Percentiles rank a stretch among this genome's conserved stretches.
phyloP scores from a whole-genome alignment of 768 basidiomycete genomes.

The Mycena olivaceomarginata region DNA sequence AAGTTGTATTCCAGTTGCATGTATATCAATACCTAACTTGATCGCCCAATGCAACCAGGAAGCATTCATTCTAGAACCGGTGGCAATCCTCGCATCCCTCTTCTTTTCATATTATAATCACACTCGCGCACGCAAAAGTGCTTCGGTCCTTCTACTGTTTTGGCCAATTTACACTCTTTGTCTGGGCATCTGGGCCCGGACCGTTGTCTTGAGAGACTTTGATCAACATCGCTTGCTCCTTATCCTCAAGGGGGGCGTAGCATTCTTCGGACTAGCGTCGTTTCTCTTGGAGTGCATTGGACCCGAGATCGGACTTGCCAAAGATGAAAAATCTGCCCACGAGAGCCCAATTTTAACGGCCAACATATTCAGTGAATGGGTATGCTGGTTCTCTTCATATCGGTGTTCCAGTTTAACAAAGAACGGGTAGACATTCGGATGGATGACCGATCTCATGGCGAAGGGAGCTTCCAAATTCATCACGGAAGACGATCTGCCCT shows the following conservation, averaged over 20 bases:
- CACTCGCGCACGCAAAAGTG: constrained; percentile 74
- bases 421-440: constrained; percentile 77
- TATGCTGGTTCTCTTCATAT: constrained; percentile 38
- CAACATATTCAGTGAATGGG: constrained; percentile 88
- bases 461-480: constrained; percentile 81
- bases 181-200: constrained; percentile 76
- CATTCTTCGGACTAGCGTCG: constrained; percentile 68
- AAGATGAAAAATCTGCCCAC: constrained; percentile 58
- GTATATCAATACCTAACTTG: too few relatives aligned
- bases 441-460: constrained; percentile 89
- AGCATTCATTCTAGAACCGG: constrained; percentile 75
- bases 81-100: constrained; percentile 69
- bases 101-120: constrained; percentile 82
- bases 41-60: constrained; percentile 40
- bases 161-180: constrained; percentile 82
- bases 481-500: constrained; percentile 91
- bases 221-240: constrained; percentile 60
- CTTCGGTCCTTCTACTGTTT: constrained; percentile 84
- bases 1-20: too few relatives aligned
- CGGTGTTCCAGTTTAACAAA: background rate
- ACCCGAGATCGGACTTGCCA: constrained; percentile 67
- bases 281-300: constrained; percentile 84
- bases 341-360: constrained; percentile 87
- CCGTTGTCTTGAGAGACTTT: constrained; percentile 59
- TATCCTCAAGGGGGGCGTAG: constrained; percentile 64